A percentile compares a stretch with the other conserved stretches of the same genome.
Evolutionary conservation across 768 basidiomycete genomes (phyloP).

Genomic region (Hygrocybe punicea): DNA sequence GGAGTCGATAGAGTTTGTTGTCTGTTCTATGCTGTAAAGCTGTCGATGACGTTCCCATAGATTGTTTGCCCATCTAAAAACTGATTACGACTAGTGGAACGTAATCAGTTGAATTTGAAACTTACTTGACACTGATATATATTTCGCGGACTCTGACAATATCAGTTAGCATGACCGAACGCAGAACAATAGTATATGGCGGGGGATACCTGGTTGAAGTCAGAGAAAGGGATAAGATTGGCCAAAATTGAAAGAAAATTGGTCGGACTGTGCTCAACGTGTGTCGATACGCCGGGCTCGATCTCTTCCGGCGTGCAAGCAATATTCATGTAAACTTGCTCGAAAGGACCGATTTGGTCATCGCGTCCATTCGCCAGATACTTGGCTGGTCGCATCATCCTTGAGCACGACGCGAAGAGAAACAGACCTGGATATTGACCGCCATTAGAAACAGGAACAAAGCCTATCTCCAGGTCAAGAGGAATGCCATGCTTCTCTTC

Average conservation of each 20-base stretch:
- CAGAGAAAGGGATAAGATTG: constrained; percentile 97
- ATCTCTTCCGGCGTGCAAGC: constrained; percentile 89
- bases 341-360: constrained; percentile 93
- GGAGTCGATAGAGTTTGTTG: constrained; percentile 96
- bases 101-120: not conserved
- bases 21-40: constrained; percentile 90
- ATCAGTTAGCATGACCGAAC: constrained; percentile 5
- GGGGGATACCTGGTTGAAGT: constrained; percentile 88
- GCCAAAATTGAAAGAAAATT: constrained; percentile 96
- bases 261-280: constrained; percentile 92
- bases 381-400: constrained; percentile 99
- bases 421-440: constrained; percentile 97
- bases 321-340: constrained; percentile 99
- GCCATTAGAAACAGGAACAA: constrained; percentile 82
- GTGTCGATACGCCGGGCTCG: constrained; percentile 69
- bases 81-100: not conserved
- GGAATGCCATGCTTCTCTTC: constrained; percentile 79
- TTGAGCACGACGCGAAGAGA: constrained; percentile 77
- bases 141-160: constrained; percentile 75
- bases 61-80: constrained; percentile 97
- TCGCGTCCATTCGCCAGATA: constrained; percentile 80
- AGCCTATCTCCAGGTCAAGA: constrained; percentile 90
- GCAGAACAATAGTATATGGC: constrained; percentile 12
- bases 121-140: constrained; percentile 89
- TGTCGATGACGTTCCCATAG: constrained; percentile 97